Percentiles rank a stretch among this genome's conserved stretches.
Conservation (phyloP, 768 basidiomycete genomes). For the Phylloporus scabripes region DNA sequence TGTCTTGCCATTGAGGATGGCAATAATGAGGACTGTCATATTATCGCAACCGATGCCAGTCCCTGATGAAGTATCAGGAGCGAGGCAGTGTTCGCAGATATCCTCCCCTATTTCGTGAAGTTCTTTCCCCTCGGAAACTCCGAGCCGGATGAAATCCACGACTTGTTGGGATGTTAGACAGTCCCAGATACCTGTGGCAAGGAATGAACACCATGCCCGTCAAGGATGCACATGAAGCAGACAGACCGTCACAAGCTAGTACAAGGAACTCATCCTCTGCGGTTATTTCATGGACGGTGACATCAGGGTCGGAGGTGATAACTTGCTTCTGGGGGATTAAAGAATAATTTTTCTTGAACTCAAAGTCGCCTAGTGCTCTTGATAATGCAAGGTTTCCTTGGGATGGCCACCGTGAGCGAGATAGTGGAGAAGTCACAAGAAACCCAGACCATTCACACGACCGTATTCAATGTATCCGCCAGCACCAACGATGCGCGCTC, state of each 20-base stretch:
- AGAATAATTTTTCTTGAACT: conserved; percentile 91
- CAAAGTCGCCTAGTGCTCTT: conserved; percentile 94
- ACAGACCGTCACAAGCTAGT: conserved; percentile 92
- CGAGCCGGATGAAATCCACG: conserved; percentile 79
- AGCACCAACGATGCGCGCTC: conserved; percentile 76
- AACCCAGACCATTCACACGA: conserved; percentile 83
- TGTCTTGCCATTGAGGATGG: conserved; percentile 80
- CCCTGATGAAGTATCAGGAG: conserved; percentile 86
- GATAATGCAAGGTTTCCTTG: conserved; percentile 93
- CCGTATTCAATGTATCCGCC: conserved; percentile 97
- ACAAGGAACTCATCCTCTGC: conserved; percentile 94
- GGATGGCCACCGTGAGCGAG: neutral
- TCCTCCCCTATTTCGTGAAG: conserved; percentile 82
- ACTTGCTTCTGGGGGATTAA: conserved; percentile 85
- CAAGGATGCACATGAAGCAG: neutral
- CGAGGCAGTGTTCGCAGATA: conserved; percentile 89
- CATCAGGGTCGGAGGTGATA: conserved; percentile 92
- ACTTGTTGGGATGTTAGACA: conserved; percentile 91
- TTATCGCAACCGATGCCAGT: conserved; percentile 97
- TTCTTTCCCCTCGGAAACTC: conserved; percentile 72
- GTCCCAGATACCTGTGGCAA: conserved; percentile 90
- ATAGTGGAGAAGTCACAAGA: neutral
- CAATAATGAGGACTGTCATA: conserved; percentile 94
- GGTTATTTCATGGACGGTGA: conserved; percentile 74
- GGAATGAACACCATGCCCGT: conserved; percentile 1